phyloP scores from a whole-genome alignment of 345 rosid species.

The Citrus mangshanensis region DNA sequence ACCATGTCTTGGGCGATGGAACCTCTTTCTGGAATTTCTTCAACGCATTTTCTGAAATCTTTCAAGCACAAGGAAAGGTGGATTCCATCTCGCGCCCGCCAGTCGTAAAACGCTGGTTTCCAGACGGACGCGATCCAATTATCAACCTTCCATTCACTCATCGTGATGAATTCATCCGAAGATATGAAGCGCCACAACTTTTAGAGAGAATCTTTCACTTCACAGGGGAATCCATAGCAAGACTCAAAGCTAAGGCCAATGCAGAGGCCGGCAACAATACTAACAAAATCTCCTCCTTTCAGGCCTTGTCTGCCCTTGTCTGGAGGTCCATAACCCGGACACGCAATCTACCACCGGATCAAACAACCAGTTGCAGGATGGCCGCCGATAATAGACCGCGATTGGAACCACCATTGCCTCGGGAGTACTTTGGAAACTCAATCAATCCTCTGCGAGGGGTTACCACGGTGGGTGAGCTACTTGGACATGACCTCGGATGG shows the following conservation, averaged over 20 bases:
- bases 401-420: conserved; percentile 44
- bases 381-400: conserved; percentile 53
- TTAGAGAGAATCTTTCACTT: conserved; percentile 61
- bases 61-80: conserved; percentile 33
- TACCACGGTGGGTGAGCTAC: conserved; percentile 51
- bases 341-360: conserved; percentile 31
- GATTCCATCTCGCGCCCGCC: conserved; percentile 45
- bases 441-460: conserved; percentile 34
- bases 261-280: conserved; percentile 27
- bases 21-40: conserved; percentile 71
- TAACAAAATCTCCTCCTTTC: conserved; percentile 64
- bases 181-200: conserved; percentile 42
- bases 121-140: conserved; percentile 40
- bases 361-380: conserved; percentile 47
- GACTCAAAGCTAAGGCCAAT: conserved; percentile 55
- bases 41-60: conserved; percentile 59
- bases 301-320: conserved; percentile 54
- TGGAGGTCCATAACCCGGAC: conserved; percentile 63
- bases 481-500: conserved; percentile 54
- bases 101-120: conserved; percentile 46
- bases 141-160: conserved; percentile 48
- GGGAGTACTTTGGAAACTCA: conserved; percentile 62
- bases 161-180: conserved; percentile 41
- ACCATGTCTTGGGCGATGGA: conserved; percentile 64
- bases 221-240: conserved; percentile 46